phyloP scores from a whole-genome alignment of 2,329 filamentous ascomycete genomes.

The Colletotrichum orbiculare region DNA sequence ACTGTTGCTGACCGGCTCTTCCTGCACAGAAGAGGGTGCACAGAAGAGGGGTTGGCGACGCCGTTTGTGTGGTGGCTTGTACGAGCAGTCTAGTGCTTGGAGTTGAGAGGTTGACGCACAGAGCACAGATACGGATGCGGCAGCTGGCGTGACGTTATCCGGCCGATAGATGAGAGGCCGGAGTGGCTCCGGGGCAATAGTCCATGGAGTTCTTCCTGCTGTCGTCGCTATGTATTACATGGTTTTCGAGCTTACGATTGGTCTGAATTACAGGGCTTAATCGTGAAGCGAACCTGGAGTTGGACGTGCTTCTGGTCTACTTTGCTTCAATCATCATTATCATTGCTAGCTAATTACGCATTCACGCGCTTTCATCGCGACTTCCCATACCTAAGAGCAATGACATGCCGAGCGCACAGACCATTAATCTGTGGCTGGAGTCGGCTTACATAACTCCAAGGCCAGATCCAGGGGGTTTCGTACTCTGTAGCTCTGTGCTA shows the following conservation, averaged over 20 bases:
- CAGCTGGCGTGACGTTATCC: constrained; percentile 26
- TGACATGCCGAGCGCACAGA: constrained; percentile 23
- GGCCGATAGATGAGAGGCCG: background rate
- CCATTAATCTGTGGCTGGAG: constrained; percentile 4
- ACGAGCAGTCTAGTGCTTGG: background rate
- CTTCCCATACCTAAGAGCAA: constrained; percentile 4
- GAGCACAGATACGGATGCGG: constrained; percentile 16
- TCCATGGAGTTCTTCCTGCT: too few relatives aligned
- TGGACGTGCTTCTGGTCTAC: too few relatives aligned
- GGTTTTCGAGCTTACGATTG: too few relatives aligned
- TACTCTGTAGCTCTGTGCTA: too few relatives aligned
- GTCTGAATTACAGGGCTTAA: too few relatives aligned
- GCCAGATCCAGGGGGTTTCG: too few relatives aligned
- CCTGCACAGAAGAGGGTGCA: background rate
- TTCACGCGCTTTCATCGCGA: background rate
- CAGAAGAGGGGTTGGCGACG: background rate
- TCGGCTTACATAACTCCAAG: constrained; percentile 9
- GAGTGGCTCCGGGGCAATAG: constrained; percentile 4
- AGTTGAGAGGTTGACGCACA: constrained; percentile 27
- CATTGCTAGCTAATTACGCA: too few relatives aligned
- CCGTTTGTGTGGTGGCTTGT: constrained; percentile 11
- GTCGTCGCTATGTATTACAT: too few relatives aligned
- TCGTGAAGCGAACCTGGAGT: too few relatives aligned
- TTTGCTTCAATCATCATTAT: too few relatives aligned
- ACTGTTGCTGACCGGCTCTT: too few relatives aligned